phyloP scores from a whole-genome alignment of 169 alveolate genomes.

The Plasmodium coatneyi region DNA sequence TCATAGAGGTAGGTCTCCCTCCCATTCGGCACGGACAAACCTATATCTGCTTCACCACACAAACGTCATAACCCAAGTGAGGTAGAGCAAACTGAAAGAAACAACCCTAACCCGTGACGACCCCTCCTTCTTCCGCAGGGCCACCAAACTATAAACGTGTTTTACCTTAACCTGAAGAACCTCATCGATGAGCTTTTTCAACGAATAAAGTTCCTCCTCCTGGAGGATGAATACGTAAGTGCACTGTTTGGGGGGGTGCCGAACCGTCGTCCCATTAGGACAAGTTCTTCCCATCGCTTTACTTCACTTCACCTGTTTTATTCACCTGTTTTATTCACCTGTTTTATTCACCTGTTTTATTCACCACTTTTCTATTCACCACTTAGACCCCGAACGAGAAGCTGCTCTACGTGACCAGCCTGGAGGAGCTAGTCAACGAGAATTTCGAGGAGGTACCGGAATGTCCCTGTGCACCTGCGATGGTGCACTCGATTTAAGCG shows the following conservation, averaged over 20 bases:
- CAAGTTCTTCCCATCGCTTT: not conserved
- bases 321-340: no score
- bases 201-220: constrained; percentile 21
- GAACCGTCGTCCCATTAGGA: not conserved
- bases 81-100: not conserved
- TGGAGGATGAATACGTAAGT: constrained; percentile 53
- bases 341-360: no score
- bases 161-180: constrained; percentile 36
- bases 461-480: not conserved
- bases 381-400: constrained; percentile 37
- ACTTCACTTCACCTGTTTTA: not conserved
- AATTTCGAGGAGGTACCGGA: constrained; percentile 51
- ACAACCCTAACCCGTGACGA: not conserved
- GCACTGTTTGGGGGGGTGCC: not conserved
- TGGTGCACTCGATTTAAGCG: not conserved
- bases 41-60: no score
- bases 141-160: constrained; percentile 35
- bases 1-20: constrained; percentile 12
- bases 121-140: constrained; percentile 11
- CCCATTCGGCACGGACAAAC: not conserved
- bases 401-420: constrained; percentile 13
- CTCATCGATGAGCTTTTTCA: constrained; percentile 45
- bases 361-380: not conserved
- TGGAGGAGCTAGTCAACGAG: constrained; percentile 51
- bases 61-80: not conserved